Base-by-base conservation (phyloP, 1,284 basidiomycete genomes). In the Hemileia vastatrix region DNA sequence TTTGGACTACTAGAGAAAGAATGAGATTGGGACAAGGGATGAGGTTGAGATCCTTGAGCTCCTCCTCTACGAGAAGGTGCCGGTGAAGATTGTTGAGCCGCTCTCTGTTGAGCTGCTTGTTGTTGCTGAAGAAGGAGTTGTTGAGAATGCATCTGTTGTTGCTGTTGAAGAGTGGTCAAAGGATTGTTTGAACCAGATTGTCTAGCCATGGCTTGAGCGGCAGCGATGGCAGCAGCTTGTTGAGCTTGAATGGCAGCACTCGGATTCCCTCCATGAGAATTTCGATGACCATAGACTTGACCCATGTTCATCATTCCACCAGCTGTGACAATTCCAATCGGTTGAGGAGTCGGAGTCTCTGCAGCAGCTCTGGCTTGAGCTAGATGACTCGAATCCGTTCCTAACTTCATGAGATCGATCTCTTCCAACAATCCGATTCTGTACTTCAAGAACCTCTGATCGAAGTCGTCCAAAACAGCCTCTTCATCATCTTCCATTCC, bases 391-490 rank as follows among this genome's bases (percentile, higher is more conserved):
- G 71, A 67, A 54, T 74, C 73, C 19, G 73, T 75, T 40, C 70
- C 71, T 8, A 75, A 64, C 63, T 72, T 75, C 27, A 71, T 56
- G 59, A 75, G 53, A 47, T 74, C 72, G n/a, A 67, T 57, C 40
- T 75, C 72, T 59, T 75, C 71, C 8, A 75, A 65, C 49, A 75
- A 56, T 0, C 65, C 69, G 70, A 75, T 75, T 40, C 73, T 69
- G 67, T 71, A 75, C n/a, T 69, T 68, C 60, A 75, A 68, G 61
- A 74, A 75, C 52, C 70, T 68, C 55, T 72, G 73, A 62, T 75
- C 73, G 59, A 69, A 75, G 63, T 75, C 73, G 53, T 75, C 73
- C 48, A 75, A 43, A 15, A 75, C 71, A 6, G 72, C 73, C 59
- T 75, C 73, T 43, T 74, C 72, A 31, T 75, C 73, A 23, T 73